These are phyloP conservation scores for Suillus cothurnatus DNA, from an alignment of 768 basidiomycete species.

Conservation along the genomic window DNA sequence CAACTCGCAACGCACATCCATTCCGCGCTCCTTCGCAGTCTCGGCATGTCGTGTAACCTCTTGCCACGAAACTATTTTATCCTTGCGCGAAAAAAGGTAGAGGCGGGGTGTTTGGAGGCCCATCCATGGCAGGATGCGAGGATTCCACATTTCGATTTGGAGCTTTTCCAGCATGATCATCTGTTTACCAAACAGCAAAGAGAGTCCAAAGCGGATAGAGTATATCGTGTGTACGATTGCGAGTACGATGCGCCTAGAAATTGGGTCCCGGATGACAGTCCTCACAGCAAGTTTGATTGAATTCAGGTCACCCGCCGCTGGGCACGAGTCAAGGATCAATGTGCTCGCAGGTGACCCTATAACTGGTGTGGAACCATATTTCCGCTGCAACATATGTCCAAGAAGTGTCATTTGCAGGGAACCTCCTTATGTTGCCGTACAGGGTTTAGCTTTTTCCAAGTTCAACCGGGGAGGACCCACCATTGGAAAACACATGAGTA, in stretches of 20 bases:
- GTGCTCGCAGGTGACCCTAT: conserved; percentile 15
- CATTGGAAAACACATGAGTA: conserved; percentile 33
- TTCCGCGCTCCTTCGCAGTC: conserved; percentile 23
- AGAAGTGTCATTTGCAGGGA: conserved; percentile 23
- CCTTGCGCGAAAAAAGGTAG: conserved; percentile 38
- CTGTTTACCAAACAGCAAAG: conserved; percentile 21
- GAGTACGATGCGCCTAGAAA: conserved; percentile 17
- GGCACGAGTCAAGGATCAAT: conserved; percentile 29
- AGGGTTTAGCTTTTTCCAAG: background rate
- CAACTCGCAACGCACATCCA: conserved; percentile 28
- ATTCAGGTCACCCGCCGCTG: conserved; percentile 15
- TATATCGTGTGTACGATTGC: conserved; percentile 17
- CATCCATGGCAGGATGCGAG: conserved; percentile 35
- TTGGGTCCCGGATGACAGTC: conserved; percentile 23
- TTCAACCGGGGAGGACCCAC: conserved; percentile 14
- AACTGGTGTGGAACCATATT: conserved; percentile 15
- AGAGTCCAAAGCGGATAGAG: conserved; percentile 11
- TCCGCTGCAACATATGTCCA: conserved; percentile 20
- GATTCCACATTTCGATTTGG: conserved; percentile 19
- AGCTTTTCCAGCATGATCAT: conserved; percentile 9
- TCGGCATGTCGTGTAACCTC: conserved; percentile 29
- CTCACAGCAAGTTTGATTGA: conserved; percentile 21
- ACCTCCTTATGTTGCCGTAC: conserved; percentile 21
- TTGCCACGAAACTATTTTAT: conserved; percentile 31
- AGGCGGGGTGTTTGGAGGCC: conserved; percentile 32